These are phyloP conservation scores for Leccinum subtestaceum DNA, from an alignment of 768 basidiomycete genomes.

Conservation along the genomic window DNA sequence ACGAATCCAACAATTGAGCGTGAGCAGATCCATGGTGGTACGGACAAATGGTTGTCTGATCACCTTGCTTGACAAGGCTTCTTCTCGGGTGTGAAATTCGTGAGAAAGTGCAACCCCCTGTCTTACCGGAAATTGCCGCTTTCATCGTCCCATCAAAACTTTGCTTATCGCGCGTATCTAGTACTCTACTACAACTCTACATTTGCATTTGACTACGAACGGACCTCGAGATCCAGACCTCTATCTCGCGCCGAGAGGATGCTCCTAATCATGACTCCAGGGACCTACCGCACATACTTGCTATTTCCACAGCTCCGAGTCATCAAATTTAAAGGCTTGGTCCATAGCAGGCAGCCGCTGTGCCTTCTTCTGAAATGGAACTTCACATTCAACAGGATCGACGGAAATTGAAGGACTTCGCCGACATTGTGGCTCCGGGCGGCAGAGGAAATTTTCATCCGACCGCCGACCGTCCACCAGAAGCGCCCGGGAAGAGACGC, in stretches of 20 bases:
- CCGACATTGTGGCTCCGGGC: constrained; percentile 41
- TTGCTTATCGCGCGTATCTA: too few species aligned
- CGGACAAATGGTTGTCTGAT: too few species aligned
- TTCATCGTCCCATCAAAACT: too few species aligned
- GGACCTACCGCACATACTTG: constrained; percentile 43
- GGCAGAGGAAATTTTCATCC: constrained; percentile 45
- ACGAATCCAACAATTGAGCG: not conserved
- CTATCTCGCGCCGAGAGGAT: not conserved
- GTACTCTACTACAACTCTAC: too few species aligned
- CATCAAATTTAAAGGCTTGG: constrained; percentile 16
- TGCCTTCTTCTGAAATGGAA: constrained; percentile 25
- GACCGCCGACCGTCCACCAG: constrained; percentile 47
- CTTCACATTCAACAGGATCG: not conserved
- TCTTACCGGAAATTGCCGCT: too few species aligned
- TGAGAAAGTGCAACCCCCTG: too few species aligned
- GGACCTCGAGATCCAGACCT: constrained; percentile 37
- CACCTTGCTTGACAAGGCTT: too few species aligned
- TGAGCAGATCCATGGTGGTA: not conserved
- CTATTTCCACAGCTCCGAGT: constrained; percentile 32
- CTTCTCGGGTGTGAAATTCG: too few species aligned
- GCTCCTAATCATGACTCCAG: constrained; percentile 25
- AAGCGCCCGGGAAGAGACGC: constrained; percentile 39
- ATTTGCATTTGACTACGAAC: constrained; percentile 37
- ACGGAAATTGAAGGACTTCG: constrained; percentile 8
- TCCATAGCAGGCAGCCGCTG: constrained; percentile 16